Percentiles rank a stretch among this genome's conserved stretches.
Evolutionary conservation across 345 rosid species (phyloP).

Genomic region (Rubroshorea leprosula): DNA sequence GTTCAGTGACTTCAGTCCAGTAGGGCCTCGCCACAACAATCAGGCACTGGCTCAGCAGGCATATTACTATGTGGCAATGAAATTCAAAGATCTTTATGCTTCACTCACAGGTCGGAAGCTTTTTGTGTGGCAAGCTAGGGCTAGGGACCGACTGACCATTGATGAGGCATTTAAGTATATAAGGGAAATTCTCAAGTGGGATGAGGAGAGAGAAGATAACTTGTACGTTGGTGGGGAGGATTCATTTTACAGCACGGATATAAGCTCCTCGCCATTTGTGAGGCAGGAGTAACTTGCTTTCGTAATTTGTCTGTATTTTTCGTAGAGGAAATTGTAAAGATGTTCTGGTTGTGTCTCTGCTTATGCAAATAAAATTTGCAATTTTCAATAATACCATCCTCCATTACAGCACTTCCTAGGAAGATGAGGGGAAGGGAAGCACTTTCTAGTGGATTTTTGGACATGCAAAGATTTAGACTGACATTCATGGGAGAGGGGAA

Average conservation of each 20-base stretch:
- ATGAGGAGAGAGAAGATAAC: conserved; percentile 81
- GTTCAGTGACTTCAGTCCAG: conserved; percentile 82
- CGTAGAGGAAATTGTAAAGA: conserved; percentile 6
- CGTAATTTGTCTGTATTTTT: neutral
- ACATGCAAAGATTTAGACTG: too few relatives aligned
- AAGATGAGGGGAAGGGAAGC: too few relatives aligned
- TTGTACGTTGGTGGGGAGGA: conserved; percentile 74
- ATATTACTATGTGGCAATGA: conserved; percentile 84
- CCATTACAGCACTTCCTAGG: too few relatives aligned
- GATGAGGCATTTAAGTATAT: conserved; percentile 86
- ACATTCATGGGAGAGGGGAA: too few relatives aligned
- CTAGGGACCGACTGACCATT: conserved; percentile 65
- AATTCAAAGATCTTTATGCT: conserved; percentile 86
- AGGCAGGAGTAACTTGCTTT: conserved; percentile 35
- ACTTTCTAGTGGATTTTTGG: too few relatives aligned
- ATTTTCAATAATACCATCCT: too few relatives aligned
- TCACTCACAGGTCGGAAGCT: conserved; percentile 72
- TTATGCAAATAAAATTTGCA: neutral
- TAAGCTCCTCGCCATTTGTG: conserved; percentile 79
- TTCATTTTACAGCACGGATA: conserved; percentile 84
- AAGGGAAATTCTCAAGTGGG: conserved; percentile 96
- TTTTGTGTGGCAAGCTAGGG: conserved; percentile 87
- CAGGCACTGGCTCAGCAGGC: conserved; percentile 89
- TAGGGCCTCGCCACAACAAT: conserved; percentile 51
- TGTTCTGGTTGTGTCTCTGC: neutral